Conservation (phyloP, 2,329 filamentous ascomycete species). For the Ascosphaera apis region DNA sequence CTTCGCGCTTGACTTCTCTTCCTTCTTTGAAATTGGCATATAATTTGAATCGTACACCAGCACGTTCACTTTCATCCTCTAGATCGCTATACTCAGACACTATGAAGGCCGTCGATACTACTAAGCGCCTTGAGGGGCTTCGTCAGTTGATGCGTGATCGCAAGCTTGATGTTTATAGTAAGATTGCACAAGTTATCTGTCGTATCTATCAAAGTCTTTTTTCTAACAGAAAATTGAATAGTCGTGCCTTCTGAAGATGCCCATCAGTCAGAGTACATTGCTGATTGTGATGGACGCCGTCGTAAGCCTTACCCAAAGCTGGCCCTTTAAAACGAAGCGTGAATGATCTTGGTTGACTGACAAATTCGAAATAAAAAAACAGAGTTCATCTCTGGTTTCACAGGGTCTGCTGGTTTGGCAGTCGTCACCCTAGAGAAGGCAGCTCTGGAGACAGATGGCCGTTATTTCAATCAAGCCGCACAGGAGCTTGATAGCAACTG, state of each 20-base stretch:
- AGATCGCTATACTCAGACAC: conserved; percentile 20
- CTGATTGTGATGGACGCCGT: conserved; percentile 77
- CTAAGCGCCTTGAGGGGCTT: conserved; percentile 49
- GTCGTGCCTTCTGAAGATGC: conserved; percentile 94
- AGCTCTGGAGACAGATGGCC: conserved; percentile 76
- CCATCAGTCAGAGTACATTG: conserved; percentile 95
- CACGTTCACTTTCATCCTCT: conserved; percentile 17
- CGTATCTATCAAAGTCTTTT: conserved; percentile 6
- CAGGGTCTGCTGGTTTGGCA: conserved; percentile 81
- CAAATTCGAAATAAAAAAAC: conserved; percentile 2
- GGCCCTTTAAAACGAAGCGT: conserved; percentile 1
- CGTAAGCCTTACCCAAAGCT: conserved; percentile 18
- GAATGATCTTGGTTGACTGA: no score
- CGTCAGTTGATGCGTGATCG: conserved; percentile 69
- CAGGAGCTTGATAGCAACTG: conserved; percentile 85
- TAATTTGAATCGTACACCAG: conserved; percentile 8
- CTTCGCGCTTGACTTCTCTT: no score
- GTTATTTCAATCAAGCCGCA: conserved; percentile 91
- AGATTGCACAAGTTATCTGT: conserved; percentile 10
- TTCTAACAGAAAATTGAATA: conserved; percentile 18
- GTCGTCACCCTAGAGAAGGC: conserved; percentile 72
- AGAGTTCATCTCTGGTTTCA: conserved; percentile 82
- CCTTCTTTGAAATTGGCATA: not conserved
- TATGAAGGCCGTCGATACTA: conserved; percentile 64
- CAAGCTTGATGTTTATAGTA: conserved; percentile 83